These are phyloP conservation scores for Lavandula angustifolia DNA, from an alignment of 257 asterid species.

Conservation along the genomic window DNA sequence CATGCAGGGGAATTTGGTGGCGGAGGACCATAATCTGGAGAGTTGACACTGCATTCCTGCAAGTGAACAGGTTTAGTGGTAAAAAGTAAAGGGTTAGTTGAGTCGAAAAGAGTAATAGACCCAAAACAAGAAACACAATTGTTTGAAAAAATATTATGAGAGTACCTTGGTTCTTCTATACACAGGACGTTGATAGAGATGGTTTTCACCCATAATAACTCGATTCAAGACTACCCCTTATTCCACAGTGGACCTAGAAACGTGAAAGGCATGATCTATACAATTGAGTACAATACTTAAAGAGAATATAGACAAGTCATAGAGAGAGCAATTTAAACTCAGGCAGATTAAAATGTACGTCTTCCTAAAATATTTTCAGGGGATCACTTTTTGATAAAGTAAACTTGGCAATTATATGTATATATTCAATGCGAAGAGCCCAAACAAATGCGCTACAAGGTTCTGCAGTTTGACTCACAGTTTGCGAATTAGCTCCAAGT, in stretches of 20 bases:
- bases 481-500: slow-evolving; percentile 50
- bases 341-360: background rate
- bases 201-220: slow-evolving; percentile 70
- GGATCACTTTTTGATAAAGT: slow-evolving; percentile 12
- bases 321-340: background rate
- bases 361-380: background rate
- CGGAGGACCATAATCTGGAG: slow-evolving; percentile 89
- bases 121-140: slow-evolving; percentile 21
- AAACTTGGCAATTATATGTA: background rate
- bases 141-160: background rate
- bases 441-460: slow-evolving; percentile 21
- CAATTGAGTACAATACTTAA: slow-evolving; percentile 7
- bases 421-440: slow-evolving; percentile 7
- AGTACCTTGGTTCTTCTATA: slow-evolving; percentile 83
- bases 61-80: slow-evolving; percentile 7
- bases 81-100: background rate
- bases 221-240: slow-evolving; percentile 79
- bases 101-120: slow-evolving; percentile 10
- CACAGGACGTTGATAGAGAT: slow-evolving; percentile 84
- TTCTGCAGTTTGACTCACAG: slow-evolving; percentile 46
- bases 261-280: slow-evolving; percentile 3
- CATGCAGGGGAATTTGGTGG: slow-evolving; percentile 82
- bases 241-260: slow-evolving; percentile 74
- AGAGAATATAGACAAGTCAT: slow-evolving; percentile 17
- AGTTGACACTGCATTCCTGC: slow-evolving; percentile 83